Evolutionary conservation across 208 protist genomes (phyloP).

Genomic region (Blechomonas ayalai): DNA sequence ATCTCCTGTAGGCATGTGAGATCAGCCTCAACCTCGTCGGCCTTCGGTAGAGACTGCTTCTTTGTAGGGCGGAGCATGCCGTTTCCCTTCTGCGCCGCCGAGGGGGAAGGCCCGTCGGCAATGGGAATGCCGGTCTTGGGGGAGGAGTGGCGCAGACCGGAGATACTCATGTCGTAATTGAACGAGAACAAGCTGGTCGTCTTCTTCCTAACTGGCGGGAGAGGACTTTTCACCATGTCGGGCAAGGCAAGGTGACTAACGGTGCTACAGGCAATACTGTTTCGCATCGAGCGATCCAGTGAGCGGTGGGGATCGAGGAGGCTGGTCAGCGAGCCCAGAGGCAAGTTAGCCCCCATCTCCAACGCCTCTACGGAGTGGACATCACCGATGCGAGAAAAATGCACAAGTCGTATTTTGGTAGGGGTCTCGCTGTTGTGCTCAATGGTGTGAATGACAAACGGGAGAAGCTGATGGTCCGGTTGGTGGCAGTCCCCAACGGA

Average conservation of each 20-base stretch:
- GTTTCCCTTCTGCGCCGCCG: not conserved
- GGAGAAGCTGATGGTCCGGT: conserved; percentile 41
- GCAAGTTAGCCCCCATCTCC: conserved; percentile 70
- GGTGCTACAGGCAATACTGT: conserved; percentile 2
- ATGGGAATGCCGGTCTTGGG: too few relatives aligned
- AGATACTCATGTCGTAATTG: too few relatives aligned
- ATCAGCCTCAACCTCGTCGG: conserved; percentile 62
- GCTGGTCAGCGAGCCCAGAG: conserved; percentile 36
- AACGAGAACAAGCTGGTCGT: too few relatives aligned
- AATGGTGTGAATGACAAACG: conserved; percentile 55
- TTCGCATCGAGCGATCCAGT: conserved; percentile 12
- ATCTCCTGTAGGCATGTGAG: conserved; percentile 68
- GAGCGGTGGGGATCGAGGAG: conserved; percentile 6
- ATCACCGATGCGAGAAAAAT: conserved; percentile 38
- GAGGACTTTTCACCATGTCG: not conserved
- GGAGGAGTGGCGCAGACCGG: too few relatives aligned
- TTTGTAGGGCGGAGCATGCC: conserved; percentile 6
- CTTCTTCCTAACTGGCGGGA: not conserved
- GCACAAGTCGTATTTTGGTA: conserved; percentile 30
- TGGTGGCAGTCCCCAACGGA: conserved; percentile 45
- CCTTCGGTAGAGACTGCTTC: conserved; percentile 52
- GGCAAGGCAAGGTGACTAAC: not conserved
- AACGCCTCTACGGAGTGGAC: conserved; percentile 63
- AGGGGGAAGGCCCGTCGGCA: too few relatives aligned
- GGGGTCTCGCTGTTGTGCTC: conserved; percentile 27